Evolutionary conservation across 441 rosid species (phyloP), one percentile per base, ranked within the genome.

Genomic region (Adansonia grandidieri): DNA sequence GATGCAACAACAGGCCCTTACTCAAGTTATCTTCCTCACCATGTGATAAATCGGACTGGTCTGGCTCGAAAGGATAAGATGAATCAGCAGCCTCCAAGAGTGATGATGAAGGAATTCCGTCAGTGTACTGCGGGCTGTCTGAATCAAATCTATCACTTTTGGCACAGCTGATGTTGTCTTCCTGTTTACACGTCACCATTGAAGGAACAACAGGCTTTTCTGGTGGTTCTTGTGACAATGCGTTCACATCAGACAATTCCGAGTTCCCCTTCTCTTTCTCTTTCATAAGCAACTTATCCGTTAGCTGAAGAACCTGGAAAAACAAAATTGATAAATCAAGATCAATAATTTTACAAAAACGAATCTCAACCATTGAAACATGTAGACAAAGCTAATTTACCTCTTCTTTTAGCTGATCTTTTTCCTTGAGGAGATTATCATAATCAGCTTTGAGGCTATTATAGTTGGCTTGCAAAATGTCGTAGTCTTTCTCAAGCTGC

Each of bases 401-500:
- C 92, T 91, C 89, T 11, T 85, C 61, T 82, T 84, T 85, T 19
- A 91, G 82, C 17, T 80, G 77, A 44, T 89, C 86, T 76, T 82
- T 88, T 78, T 89, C 93, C 74, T 87, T 77, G 56, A 87, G 78
- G 50, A 91, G 88, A 51, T 45, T 77, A 2, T 86, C 92, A 40
- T 80, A 91, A n/a, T 90, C 90, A 9, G 88, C 82, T 80, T 88
- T 79, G 22, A 91, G 88, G 71, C 60, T 70, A 79, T 87, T 76
- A 56, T 78, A 91, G 76, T 82, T 89, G 60, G 84, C 81, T 77
- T 84, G 89, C 80, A 91, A 74, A 3, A 64, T 81, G 1, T 83
- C 92, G 4, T 83, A 91, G 68, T 91, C 93, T 74, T 86, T 89
- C 86, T 91, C 93, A 10, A 91, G 81, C 77, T 87, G 93, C 78